Evolutionary conservation across 371 early-diverging fungal species (phyloP), one percentile per base, ranked within the genome.

Genomic region (Syncephalastrum racemosum): DNA sequence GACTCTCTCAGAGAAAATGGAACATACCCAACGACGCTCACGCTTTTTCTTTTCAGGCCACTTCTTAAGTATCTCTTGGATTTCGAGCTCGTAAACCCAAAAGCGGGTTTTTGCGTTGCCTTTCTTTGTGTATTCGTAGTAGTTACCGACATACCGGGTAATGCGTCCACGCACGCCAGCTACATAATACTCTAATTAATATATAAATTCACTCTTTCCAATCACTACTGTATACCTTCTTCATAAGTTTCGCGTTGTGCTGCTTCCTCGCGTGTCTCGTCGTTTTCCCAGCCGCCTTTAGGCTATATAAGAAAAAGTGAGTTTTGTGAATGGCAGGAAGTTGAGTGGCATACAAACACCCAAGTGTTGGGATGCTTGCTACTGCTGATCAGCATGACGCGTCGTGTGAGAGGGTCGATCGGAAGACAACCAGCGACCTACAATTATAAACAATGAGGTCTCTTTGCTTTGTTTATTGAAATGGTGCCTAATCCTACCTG

Each of bases 271-370:
- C 71, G 66, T 24, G 83, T 75, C 61, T 85, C 86, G 50, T 85
- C 86, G 48, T 73, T 82, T 53, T 85, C 86, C 86, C 86, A 85
- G 24, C 86, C 86, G 6, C 86, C 86, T 62, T 85, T 85, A 13
- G 86, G 86, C 68, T 80, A 58, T 23, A 53, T n/a, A 59, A 25
- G 45, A 49, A 13, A n/a, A 23, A 14, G 18, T 41, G 16, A 39
- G 10, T 27, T 1, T 25, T 48, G 44, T 41, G 25, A 27, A 12
- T 44, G 16, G 15, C 23, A 44, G 10, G 27, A 50, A 45, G 24
- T 39, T 18, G 41, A 20, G 48, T 2, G 10, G 19, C 1, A 46
- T 68, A 77, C 80, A 36, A 84, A 52, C 12, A 86, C 83, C 84
- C 84, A 86, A 4, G 77, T 80, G 52, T 74, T 67, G 18, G 75